Evolutionary conservation across 345 rosid genomes (phyloP).

Genomic region (Camelina sativa): DNA sequence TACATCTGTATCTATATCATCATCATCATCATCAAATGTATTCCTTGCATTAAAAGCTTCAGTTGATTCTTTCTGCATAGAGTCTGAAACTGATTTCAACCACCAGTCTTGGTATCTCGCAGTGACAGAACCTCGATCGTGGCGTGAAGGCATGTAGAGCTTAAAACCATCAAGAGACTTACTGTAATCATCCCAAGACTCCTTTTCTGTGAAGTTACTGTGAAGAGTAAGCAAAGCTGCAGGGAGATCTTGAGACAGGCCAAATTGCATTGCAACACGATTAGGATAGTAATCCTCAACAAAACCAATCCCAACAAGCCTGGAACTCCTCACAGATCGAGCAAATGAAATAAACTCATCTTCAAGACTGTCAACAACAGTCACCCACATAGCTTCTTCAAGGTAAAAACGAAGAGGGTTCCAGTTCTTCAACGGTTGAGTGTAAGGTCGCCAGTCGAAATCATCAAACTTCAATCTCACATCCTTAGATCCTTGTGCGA

Average conservation of each 20-base stretch:
- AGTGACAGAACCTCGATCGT: not conserved
- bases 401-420: not conserved
- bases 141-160: not conserved
- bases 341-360: not conserved
- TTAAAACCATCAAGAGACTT: not conserved
- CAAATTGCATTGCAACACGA: not conserved
- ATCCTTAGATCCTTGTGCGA: not conserved
- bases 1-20: not conserved
- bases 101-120: constrained; percentile 4
- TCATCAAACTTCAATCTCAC: not conserved
- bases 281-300: not conserved
- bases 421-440: not conserved
- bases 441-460: constrained; percentile 1
- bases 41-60: not conserved
- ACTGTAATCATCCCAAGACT: not conserved
- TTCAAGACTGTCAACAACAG: not conserved
- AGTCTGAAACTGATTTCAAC: not conserved
- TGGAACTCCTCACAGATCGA: not conserved
- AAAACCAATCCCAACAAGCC: not conserved
- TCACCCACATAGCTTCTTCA: not conserved
- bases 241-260: not conserved
- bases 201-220: not conserved
- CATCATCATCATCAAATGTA: not conserved
- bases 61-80: not conserved
- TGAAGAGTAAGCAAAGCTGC: not conserved